Conservation (phyloP, 176 grass and related monocot species). For the Triticum urartu region DNA sequence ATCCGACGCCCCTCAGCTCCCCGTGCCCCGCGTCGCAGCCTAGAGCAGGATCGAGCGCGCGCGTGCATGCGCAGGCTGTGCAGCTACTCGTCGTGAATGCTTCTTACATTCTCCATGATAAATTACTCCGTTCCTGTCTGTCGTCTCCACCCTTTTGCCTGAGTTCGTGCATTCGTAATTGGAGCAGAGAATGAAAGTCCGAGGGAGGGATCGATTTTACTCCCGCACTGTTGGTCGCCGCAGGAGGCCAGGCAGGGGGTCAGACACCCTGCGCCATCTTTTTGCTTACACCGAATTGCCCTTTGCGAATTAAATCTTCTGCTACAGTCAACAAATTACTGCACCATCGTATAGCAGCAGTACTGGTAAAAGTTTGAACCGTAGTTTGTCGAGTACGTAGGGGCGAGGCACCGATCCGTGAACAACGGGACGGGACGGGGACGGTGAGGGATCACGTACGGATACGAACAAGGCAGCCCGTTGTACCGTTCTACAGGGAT, state of each 20-base stretch:
- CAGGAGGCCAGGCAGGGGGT: background rate
- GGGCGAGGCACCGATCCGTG: background rate
- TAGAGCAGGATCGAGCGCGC: background rate
- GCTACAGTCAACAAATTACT: background rate
- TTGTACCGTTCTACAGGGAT: background rate
- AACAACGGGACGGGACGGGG: background rate
- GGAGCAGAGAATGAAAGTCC: background rate
- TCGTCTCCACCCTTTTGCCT: background rate
- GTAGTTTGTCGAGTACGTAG: background rate
- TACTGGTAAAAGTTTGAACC: background rate
- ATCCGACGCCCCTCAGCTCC: background rate
- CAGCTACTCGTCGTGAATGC: background rate
- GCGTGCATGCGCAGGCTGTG: too few relatives aligned
- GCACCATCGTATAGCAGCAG: too few relatives aligned
- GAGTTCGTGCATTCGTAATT: background rate
- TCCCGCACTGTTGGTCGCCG: background rate
- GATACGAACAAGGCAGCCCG: background rate
- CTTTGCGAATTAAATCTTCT: background rate
- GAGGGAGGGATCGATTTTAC: background rate
- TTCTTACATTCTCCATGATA: background rate
- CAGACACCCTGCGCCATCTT: background rate
- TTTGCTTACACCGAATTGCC: background rate
- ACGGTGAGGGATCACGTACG: background rate
- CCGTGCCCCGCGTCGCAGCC: background rate
- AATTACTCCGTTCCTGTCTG: background rate